Evolutionary conservation across 1,284 basidiomycete species (phyloP).

Genomic region (Ceratobasidium sp.): DNA sequence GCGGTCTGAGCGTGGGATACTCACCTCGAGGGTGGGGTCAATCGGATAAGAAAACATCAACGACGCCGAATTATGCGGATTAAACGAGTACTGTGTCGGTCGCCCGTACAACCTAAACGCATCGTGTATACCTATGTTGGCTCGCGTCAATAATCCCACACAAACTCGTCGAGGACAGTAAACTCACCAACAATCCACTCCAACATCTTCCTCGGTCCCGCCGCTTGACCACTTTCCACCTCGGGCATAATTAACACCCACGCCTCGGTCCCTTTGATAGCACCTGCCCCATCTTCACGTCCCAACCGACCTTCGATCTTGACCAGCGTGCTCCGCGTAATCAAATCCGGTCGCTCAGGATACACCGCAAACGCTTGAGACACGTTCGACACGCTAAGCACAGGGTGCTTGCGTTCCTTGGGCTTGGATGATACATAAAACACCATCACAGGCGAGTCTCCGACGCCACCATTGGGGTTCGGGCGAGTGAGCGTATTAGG

Average conservation of each 20-base stretch:
- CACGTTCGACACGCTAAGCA: slow-evolving; percentile 71
- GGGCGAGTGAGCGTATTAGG: slow-evolving; percentile 15
- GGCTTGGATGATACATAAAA: slow-evolving; percentile 74
- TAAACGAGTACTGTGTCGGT: slow-evolving; percentile 87
- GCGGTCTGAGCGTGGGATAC: slow-evolving; percentile 54
- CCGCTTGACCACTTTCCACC: slow-evolving; percentile 63
- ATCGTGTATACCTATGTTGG: slow-evolving; percentile 81
- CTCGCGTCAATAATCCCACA: background rate
- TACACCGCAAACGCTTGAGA: slow-evolving; percentile 84
- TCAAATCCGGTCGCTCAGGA: slow-evolving; percentile 93
- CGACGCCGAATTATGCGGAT: slow-evolving; percentile 78
- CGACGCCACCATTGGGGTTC: background rate
- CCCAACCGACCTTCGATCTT: slow-evolving; percentile 88
- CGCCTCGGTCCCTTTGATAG: slow-evolving; percentile 76
- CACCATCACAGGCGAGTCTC: slow-evolving; percentile 63
- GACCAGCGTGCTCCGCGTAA: slow-evolving; percentile 87
- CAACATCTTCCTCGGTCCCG: slow-evolving; percentile 84
- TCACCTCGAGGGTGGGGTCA: slow-evolving; percentile 78
- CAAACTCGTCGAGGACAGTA: slow-evolving; percentile 30
- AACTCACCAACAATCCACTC: slow-evolving; percentile 89
- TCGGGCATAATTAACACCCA: slow-evolving; percentile 94
- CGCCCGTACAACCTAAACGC: slow-evolving; percentile 89
- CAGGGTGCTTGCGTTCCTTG: slow-evolving; percentile 77
- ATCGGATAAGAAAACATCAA: slow-evolving; percentile 89
- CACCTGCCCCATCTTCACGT: slow-evolving; percentile 75